Conservation (phyloP, 352 stramenopile genomes). For the Pythium volutum region DNA sequence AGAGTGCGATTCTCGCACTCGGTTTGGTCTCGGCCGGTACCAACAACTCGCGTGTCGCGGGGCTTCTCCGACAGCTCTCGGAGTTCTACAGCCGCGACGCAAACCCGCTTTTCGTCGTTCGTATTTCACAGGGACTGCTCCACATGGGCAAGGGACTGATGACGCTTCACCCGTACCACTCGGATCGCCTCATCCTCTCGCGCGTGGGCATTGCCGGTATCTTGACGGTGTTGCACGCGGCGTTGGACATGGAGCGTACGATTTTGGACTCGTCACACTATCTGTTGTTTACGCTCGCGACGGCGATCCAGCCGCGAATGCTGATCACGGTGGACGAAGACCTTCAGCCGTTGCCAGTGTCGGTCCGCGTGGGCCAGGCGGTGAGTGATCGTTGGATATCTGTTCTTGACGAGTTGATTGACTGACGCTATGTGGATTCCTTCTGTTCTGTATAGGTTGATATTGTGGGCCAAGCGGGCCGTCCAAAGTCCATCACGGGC, state of each 20-base stretch:
- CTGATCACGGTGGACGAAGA: conserved; percentile 97
- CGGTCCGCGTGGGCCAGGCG: conserved; percentile 98
- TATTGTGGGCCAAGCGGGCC: conserved; percentile 98
- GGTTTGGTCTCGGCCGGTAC: conserved; percentile 96
- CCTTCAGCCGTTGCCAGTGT: conserved; percentile 94
- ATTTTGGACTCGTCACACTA: conserved; percentile 98
- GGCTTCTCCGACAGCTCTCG: conserved; percentile 94
- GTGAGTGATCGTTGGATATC: conserved; percentile 21
- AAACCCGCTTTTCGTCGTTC: conserved; percentile 97
- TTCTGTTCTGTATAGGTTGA: conserved; percentile 76
- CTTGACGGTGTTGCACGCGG: conserved; percentile 94
- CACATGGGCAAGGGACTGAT: conserved; percentile 99
- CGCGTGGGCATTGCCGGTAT: conserved; percentile 93
- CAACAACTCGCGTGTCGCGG: conserved; percentile 99
- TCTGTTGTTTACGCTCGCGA: conserved; percentile 97
- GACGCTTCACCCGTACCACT: conserved; percentile 97
- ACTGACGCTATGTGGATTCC: neutral
- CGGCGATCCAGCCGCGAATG: conserved; percentile 98
- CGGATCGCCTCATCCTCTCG: conserved; percentile 90
- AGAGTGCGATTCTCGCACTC: conserved; percentile 97
- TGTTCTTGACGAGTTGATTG: neutral
- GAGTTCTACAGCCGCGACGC: conserved; percentile 99
- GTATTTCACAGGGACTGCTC: conserved; percentile 98
- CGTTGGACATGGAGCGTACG: conserved; percentile 97
- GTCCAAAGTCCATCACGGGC: conserved; percentile 99